phyloP scores from a whole-genome alignment of 768 basidiomycete species.

The Termitomyces bulborhizus region DNA sequence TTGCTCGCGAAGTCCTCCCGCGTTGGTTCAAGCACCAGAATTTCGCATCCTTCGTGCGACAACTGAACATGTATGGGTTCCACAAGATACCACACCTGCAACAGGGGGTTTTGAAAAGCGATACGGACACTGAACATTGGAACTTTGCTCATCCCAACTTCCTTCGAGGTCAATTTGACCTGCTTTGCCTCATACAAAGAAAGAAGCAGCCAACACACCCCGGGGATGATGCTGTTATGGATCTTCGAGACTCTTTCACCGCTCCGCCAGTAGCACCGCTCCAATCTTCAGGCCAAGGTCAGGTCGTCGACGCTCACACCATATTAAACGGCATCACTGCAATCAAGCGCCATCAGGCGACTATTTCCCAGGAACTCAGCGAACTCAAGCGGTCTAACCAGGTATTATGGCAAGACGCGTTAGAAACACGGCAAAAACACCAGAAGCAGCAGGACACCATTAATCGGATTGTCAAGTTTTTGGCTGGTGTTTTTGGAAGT shows the following conservation, averaged over 20 bases:
- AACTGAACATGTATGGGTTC: slow-evolving; percentile 95
- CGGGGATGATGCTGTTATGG: slow-evolving; percentile 29
- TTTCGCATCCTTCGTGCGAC: slow-evolving; percentile 87
- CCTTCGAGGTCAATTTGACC: slow-evolving; percentile 80
- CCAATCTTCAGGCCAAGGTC: slow-evolving; percentile 37
- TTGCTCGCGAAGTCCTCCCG: slow-evolving; percentile 84
- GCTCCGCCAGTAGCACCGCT: slow-evolving; percentile 10
- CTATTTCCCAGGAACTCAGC: slow-evolving; percentile 86
- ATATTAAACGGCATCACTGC: slow-evolving; percentile 78
- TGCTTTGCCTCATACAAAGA: slow-evolving; percentile 82
- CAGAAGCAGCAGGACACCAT: slow-evolving; percentile 96
- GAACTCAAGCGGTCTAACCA: slow-evolving; percentile 86
- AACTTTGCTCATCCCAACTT: slow-evolving; percentile 93
- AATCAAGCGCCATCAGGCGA: slow-evolving; percentile 88
- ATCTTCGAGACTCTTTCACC: slow-evolving; percentile 21
- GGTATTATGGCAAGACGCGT: slow-evolving; percentile 87
- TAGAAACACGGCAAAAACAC: slow-evolving; percentile 70
- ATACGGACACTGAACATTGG: slow-evolving; percentile 77
- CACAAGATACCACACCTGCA: slow-evolving; percentile 95
- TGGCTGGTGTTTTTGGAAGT: slow-evolving; percentile 84
- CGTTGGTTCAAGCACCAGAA: slow-evolving; percentile 98
- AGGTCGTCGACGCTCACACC: slow-evolving; percentile 69
- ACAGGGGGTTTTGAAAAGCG: slow-evolving; percentile 84
- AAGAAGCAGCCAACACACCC: slow-evolving; percentile 59
- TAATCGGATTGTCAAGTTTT: slow-evolving; percentile 89